A percentile compares a stretch with the other conserved stretches of the same genome.
These are phyloP conservation scores for Ustilago vetiveriae DNA, from an alignment of 1,284 basidiomycete species.

Conservation along the genomic window DNA sequence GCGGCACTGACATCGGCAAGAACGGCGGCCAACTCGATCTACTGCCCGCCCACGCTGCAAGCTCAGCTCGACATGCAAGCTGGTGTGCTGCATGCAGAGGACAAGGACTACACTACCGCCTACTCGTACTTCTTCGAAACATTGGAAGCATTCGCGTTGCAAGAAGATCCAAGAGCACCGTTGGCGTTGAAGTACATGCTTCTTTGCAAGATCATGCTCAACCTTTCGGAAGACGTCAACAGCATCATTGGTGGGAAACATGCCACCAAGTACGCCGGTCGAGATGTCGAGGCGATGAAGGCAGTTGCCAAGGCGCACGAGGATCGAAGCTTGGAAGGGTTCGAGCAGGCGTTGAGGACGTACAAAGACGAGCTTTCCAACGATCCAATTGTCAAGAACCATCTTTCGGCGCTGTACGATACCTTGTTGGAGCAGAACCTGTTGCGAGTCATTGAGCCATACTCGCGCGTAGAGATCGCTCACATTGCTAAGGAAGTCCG, in stretches of 20 bases:
- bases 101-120: constrained; percentile 95
- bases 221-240: constrained; percentile 89
- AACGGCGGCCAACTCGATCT: constrained; percentile 95
- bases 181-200: constrained; percentile 96
- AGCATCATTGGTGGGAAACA: constrained; percentile 86
- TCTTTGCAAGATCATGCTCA: constrained; percentile 97
- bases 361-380: constrained; percentile 90
- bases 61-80: constrained; percentile 91
- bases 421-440: constrained; percentile 95
- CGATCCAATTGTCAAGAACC: constrained; percentile 91
- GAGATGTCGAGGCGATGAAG: constrained; percentile 92
- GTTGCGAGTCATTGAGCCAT: constrained; percentile 92
- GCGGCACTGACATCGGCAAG: constrained; percentile 90
- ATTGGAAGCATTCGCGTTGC: constrained; percentile 83
- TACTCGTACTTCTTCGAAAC: constrained; percentile 99
- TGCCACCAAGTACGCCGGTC: constrained; percentile 80
- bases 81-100: constrained; percentile 91
- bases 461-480: constrained; percentile 87
- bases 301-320: constrained; percentile 92
- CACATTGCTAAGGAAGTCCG: constrained; percentile 89
- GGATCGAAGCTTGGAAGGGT: constrained; percentile 85
- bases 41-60: constrained; percentile 93
- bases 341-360: constrained; percentile 85
- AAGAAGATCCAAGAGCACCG: constrained; percentile 74
- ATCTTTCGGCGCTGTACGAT: constrained; percentile 91